Conservation (phyloP, 176 grass and related monocot species). For the Carex scoparia region DNA sequence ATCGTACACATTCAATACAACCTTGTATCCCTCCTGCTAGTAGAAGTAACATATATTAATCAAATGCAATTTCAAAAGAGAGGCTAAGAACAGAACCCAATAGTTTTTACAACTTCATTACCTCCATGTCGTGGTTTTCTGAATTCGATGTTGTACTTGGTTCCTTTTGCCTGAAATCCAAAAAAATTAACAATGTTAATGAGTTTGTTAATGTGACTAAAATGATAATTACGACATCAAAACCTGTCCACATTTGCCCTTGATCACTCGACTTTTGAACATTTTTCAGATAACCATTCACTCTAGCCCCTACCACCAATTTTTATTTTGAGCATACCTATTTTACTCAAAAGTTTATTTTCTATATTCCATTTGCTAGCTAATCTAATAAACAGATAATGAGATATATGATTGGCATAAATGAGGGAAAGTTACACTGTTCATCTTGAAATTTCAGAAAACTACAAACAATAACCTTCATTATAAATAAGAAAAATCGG, state of each 20-base stretch:
- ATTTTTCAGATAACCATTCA: not conserved
- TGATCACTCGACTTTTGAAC: not conserved
- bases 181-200: not conserved
- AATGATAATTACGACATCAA: not conserved
- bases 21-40: slow-evolving; percentile 74
- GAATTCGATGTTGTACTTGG: not conserved
- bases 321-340: not conserved
- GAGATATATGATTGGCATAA: not conserved
- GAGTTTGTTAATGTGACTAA: too few species aligned
- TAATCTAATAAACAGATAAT: not conserved
- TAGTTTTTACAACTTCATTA: not conserved
- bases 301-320: not conserved
- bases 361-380: not conserved
- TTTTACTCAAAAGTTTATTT: not conserved
- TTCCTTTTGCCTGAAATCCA: not conserved
- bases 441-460: not conserved
- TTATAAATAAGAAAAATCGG: not conserved
- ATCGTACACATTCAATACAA: slow-evolving; percentile 77
- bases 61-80: not conserved
- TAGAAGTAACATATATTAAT: not conserved
- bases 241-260: not conserved
- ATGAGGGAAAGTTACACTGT: not conserved
- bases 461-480: not conserved
- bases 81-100: not conserved
- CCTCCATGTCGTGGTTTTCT: slow-evolving; percentile 1